Evolutionary conservation across 1,284 basidiomycete species (phyloP), one percentile per base, ranked within the genome.

Genomic region (Apiotrichum gamsii): DNA sequence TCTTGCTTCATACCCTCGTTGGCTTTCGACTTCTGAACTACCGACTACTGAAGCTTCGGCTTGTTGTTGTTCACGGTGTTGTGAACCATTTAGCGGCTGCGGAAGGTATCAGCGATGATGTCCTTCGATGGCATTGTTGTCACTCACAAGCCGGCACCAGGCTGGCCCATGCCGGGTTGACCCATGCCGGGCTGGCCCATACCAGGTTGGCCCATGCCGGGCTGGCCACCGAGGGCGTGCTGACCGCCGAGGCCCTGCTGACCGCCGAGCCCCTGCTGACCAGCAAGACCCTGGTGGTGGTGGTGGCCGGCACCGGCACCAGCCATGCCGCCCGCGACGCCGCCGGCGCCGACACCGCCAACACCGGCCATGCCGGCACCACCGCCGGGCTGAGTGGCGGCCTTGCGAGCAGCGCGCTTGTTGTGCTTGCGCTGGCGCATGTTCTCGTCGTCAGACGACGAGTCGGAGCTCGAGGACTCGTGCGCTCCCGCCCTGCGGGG

Each of bases 401-500:
- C 28, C 18, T 30, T 18, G 39, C 44, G 23, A 2, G 8, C 15
- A 15, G 30, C 23, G 30, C 23, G 28, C 52, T 54, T 54, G 37
- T 38, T 15, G 23, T 23, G 37, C 45, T 47, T 47, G 48, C 48
- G 48, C 24, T 16, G 29, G n/a, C 33, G 32, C 39, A 47, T 45
- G 20, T 11, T 15, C 11, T 46, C 45, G 45, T 45, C 36, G 39
- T 54, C 52, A 14, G 31, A 37, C n/a, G 24, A 29, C 13, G 42
- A 42, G 23, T 32, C 32, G 24, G 45, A 47, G 29, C 45, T 47
- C 23, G 50, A 51, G 16, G 15, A 16, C 35, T 48, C 34, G 41
- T 50, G 39, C 21, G 28, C 36, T 14, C 47, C 52, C 9, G 16
- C n/a, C 11, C 16, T 24, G 36, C 49, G 49, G 11, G 25, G 25